A percentile compares a stretch with the other conserved stretches of the same genome.
phyloP scores from a whole-genome alignment of 108 stramenopile genomes.

The Hondaea fermentalgiana region DNA sequence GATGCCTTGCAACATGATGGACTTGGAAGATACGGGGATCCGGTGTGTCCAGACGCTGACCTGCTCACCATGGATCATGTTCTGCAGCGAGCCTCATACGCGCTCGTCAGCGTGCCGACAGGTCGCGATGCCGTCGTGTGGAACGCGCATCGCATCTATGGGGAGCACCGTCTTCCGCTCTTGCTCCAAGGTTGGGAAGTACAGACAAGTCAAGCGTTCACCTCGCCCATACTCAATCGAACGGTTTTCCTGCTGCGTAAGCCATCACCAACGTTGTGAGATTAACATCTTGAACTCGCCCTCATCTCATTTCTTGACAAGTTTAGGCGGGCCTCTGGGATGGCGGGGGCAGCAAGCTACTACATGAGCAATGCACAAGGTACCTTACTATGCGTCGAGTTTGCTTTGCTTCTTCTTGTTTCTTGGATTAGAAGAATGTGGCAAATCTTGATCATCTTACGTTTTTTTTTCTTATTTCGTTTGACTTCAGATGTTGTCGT shows the following conservation, averaged over 20 bases:
- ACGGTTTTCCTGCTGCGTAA: background rate
- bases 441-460: no score
- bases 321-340: no score
- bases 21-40: constrained; percentile 40
- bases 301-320: no score
- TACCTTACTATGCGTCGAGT: no score
- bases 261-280: no score
- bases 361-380: no score
- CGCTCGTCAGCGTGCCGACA: constrained; percentile 26
- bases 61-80: constrained; percentile 26
- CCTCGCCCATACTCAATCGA: background rate
- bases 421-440: no score
- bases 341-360: no score
- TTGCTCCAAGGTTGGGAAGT: constrained; percentile 22
- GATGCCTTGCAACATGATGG: constrained; percentile 41
- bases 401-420: no score
- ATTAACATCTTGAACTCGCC: no score
- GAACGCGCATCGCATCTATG: constrained; percentile 31
- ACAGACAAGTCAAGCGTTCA: background rate
- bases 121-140: constrained; percentile 30
- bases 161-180: constrained; percentile 18
- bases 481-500: background rate
- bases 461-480: no score
- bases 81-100: background rate
- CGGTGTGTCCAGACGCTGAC: constrained; percentile 35